Evolutionary conservation across 768 basidiomycete species (phyloP), one percentile per base, ranked within the genome.

Genomic region (Psilocybe cyanescens): DNA sequence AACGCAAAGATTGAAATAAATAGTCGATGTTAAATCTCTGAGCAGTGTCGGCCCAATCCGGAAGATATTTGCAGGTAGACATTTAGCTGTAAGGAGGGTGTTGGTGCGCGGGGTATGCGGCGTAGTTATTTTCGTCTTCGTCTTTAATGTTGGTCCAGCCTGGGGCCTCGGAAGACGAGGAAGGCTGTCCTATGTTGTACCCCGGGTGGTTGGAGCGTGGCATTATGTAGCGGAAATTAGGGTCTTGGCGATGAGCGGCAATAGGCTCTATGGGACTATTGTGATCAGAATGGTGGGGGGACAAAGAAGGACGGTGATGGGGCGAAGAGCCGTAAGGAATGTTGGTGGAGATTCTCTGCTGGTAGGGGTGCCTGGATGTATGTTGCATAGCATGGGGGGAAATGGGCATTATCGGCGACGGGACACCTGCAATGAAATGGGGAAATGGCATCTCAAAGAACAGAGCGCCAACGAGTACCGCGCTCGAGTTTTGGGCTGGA

Each of bases 401-500:
- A 37, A 76, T 69, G 44, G 73, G 70, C 28, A 72, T 66, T 14
- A 70, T 67, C 16, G 75, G 70, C 41, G 76, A 70, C 19, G 72
- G 64, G 1, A 65, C 59, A 30, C 73, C 71, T 60, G 71, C 69
- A 45, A 82, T 70, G 58, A 83, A 80, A 53, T 75, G 76, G n/a
- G 83, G 83, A 71, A 83, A 83, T n/a, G 76, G 71, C 28, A 73
- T 68, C 24, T 75, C 70, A 49, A 83, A 76, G 63, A 85, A 83
- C 31, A 86, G 66, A 4, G 81, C 83, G 44, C 83, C 83, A 58
- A 84, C 78, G 19, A 86, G 77, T 48, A 84, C 68, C 17, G 81
- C 79, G 59, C 78, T 82, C 1, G 83, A 83, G 64, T 83, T 82
- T 55, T 78, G 77, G 31, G 82, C 78, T 44, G 84, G 83, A 61